Evolutionary conservation across 352 stramenopile species (phyloP), one percentile per base, ranked within the genome.

Genomic region (Phytophthora kernoviae): DNA sequence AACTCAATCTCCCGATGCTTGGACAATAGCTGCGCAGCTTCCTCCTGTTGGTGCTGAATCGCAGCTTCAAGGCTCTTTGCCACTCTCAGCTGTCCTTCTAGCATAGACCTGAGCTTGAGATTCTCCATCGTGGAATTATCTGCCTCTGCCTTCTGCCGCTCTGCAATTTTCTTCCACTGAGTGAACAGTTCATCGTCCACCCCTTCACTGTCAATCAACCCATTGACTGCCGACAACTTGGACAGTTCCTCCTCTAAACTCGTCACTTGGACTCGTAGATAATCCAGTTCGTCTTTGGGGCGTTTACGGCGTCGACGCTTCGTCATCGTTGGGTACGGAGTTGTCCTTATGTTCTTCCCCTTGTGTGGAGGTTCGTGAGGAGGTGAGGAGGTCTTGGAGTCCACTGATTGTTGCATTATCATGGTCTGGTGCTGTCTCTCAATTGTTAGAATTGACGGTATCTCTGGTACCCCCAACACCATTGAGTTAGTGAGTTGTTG

Each of bases 231-330:
- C 26, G 54, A 57, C 17, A 73, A 12, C 9, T 73, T 58, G 39
- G 17, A 18, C 17, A 76, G 62, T 51, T 73, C 49, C 5, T 67
- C 55, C 34, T 75, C 48, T 11, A 76, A 33, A 18, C 56, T 55
- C 33, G 17, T 43, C 24, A 73, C 54, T 18, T 65, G 49, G 17
- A 27, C 34, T 44, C 67, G 57, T 2, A 76, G 47, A 46, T 76
- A 73, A 21, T 76, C 62, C 21, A 76, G 50, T 46, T 76, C 67
- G 40, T 76, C 62, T 46, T 73, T 76, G 26, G 62, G 67, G 0
- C 67, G 57, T 17, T 70, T 76, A 2, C 67, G 47, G 5, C 63
- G 57, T 40, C 58, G 62, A 27, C 42, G 53, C 40, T 59, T 71
- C 10, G 50, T 26, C 15, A 48, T 43, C 15, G n/a, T 58, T 2